A percentile compares a stretch with the other conserved stretches of the same genome.
Conservation (phyloP, 23 red algal genomes). For the Gracilaria caudata region DNA sequence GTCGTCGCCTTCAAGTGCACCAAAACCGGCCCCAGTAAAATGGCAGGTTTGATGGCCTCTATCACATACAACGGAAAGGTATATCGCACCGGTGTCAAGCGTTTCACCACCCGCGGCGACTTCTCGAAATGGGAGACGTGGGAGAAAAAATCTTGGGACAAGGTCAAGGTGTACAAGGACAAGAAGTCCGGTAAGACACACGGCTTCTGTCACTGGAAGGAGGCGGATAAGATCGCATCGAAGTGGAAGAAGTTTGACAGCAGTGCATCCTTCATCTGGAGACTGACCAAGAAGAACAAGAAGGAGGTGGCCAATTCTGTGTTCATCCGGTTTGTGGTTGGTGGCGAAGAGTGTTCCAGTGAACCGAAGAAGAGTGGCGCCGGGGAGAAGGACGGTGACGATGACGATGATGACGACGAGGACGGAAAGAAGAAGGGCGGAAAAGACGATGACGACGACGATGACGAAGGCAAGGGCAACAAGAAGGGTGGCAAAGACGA, state of each 20-base stretch:
- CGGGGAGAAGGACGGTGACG: background rate
- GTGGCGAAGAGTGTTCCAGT: too few species aligned
- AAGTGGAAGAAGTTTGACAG: background rate
- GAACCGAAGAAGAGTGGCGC: background rate
- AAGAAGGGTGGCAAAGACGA: slow-evolving; percentile 12
- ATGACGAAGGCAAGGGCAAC: background rate
- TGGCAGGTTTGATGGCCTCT: slow-evolving; percentile 6
- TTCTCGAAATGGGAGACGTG: background rate
- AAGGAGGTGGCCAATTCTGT: too few species aligned
- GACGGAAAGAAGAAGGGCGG: background rate
- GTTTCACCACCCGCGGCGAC: background rate
- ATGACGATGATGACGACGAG: background rate
- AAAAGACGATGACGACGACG: background rate
- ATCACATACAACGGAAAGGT: background rate
- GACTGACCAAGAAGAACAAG: background rate
- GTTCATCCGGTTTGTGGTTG: too few species aligned
- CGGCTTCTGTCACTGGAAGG: slow-evolving; percentile 16
- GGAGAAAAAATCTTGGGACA: background rate
- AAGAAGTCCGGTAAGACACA: background rate
- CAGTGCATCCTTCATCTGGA: slow-evolving; percentile 1
- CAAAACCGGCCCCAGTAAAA: background rate
- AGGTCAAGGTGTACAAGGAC: background rate
- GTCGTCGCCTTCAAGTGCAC: slow-evolving; percentile 4
- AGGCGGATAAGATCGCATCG: background rate
- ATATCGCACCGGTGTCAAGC: background rate